Conservation (phyloP, 2,329 filamentous ascomycete species). For the Cladosporium sp. region DNA sequence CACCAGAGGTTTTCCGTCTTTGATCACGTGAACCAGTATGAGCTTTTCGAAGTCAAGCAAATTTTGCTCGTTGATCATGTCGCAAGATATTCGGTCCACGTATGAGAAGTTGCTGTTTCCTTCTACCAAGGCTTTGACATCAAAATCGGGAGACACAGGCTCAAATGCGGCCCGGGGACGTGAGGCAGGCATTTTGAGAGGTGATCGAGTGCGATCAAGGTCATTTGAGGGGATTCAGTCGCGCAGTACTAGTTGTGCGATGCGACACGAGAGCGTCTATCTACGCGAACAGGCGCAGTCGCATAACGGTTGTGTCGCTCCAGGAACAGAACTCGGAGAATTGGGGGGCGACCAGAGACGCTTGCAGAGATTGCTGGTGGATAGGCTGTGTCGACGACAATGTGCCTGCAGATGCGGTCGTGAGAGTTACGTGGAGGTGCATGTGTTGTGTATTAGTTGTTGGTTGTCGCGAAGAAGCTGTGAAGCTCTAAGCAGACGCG, state of each 20-base stretch:
- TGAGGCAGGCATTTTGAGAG: slow-evolving; percentile 63
- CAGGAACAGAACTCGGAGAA: too few relatives aligned
- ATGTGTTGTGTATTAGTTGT: not conserved
- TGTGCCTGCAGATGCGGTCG: too few relatives aligned
- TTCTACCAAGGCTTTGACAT: slow-evolving; percentile 72
- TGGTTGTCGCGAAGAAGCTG: slow-evolving; percentile 2
- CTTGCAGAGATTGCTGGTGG: too few relatives aligned
- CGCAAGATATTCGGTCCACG: slow-evolving; percentile 73
- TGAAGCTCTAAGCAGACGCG: not conserved
- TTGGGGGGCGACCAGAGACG: too few relatives aligned
- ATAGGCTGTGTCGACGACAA: too few relatives aligned
- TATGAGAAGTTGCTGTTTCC: slow-evolving; percentile 80
- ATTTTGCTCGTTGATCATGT: slow-evolving; percentile 73
- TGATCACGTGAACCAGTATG: slow-evolving; percentile 75
- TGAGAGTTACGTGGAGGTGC: too few relatives aligned
- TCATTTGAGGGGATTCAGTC: not conserved
- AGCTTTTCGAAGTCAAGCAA: slow-evolving; percentile 80
- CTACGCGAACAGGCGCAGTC: too few relatives aligned
- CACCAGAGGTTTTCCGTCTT: slow-evolving; percentile 81
- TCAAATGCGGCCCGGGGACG: slow-evolving; percentile 87
- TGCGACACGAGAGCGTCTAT: too few relatives aligned
- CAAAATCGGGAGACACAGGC: slow-evolving; percentile 80
- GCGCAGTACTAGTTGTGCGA: not conserved
- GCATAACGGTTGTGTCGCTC: too few relatives aligned
- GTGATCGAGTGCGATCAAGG: not conserved